Percentiles rank a stretch among this genome's conserved stretches.
These are phyloP conservation scores for Colletotrichum sp. DNA, from an alignment of 2,329 filamentous ascomycete species.

Conservation along the genomic window DNA sequence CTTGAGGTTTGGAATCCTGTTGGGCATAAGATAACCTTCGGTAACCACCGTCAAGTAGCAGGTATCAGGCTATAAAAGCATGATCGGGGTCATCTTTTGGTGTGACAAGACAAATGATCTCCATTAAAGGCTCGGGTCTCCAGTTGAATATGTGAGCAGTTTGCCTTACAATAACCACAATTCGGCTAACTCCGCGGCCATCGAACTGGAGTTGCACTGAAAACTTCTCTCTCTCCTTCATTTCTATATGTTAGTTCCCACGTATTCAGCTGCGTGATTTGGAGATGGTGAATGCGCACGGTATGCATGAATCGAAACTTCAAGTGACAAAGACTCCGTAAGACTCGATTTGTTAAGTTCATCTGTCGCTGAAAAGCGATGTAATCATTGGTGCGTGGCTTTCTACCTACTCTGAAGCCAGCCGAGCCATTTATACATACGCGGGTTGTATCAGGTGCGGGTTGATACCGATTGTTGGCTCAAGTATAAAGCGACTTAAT, in stretches of 20 bases:
- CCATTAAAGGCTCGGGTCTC: no score
- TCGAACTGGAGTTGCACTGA: background rate
- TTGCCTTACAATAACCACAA: fast-evolving
- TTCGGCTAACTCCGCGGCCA: fast-evolving
- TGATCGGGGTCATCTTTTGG: fast-evolving
- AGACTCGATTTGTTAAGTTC: background rate
- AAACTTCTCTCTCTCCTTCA: fast-evolving
- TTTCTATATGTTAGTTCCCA: background rate
- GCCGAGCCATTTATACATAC: background rate
- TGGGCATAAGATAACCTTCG: no score
- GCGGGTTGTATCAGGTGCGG: background rate
- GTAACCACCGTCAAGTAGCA: no score
- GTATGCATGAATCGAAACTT: background rate
- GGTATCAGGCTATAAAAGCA: no score
- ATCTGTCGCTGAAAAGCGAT: background rate
- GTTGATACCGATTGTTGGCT: background rate
- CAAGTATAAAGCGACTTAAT: fast-evolving
- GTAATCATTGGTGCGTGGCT: background rate
- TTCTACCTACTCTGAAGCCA: background rate
- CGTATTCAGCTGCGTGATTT: background rate
- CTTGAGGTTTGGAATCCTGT: background rate
- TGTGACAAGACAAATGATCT: background rate
- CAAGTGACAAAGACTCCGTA: background rate
- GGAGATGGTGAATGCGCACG: background rate
- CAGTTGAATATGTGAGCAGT: no score